A percentile compares a stretch with the other conserved stretches of the same genome.
Conservation (phyloP, 1,139 yeast genomes). For the Geotrichum fermentans region DNA sequence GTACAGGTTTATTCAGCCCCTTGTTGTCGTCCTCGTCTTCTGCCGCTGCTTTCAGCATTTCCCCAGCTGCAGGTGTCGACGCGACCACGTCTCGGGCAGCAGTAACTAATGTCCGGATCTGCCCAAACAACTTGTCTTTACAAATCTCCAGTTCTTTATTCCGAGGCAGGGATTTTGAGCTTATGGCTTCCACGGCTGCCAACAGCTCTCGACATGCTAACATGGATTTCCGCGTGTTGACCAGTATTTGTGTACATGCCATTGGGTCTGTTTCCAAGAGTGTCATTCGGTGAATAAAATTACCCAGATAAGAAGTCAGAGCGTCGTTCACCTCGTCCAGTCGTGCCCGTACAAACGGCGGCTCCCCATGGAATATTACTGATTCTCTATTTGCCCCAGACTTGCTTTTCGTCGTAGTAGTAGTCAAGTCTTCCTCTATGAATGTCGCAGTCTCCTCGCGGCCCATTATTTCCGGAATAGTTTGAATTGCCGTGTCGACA, state of each 20-base stretch:
- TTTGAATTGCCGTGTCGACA: neutral
- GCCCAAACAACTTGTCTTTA: conserved; percentile 37
- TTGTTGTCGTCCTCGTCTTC: conserved; percentile 21
- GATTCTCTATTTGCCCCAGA: conserved; percentile 28
- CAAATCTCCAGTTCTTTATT: conserved; percentile 34
- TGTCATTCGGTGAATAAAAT: conserved; percentile 35
- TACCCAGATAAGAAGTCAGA: conserved; percentile 62
- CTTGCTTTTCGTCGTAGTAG: neutral
- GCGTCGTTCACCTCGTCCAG: conserved; percentile 71
- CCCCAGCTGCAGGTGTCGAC: conserved; percentile 15
- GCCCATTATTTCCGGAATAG: neutral
- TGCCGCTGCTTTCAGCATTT: neutral
- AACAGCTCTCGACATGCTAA: conserved; percentile 42
- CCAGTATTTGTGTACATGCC: conserved; percentile 37
- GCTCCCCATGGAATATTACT: conserved; percentile 36
- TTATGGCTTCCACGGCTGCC: conserved; percentile 37
- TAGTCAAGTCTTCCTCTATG: neutral
- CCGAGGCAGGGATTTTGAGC: conserved; percentile 30
- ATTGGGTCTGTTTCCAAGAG: conserved; percentile 33
- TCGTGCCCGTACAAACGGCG: conserved; percentile 69
- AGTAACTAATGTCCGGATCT: conserved; percentile 34
- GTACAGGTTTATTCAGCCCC: neutral
- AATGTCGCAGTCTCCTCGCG: neutral
- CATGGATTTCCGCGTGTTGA: conserved; percentile 41
- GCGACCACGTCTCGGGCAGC: conserved; percentile 27